Conservation (phyloP, 805 yeast genomes). For the Sungouiozyma intestinalis region DNA sequence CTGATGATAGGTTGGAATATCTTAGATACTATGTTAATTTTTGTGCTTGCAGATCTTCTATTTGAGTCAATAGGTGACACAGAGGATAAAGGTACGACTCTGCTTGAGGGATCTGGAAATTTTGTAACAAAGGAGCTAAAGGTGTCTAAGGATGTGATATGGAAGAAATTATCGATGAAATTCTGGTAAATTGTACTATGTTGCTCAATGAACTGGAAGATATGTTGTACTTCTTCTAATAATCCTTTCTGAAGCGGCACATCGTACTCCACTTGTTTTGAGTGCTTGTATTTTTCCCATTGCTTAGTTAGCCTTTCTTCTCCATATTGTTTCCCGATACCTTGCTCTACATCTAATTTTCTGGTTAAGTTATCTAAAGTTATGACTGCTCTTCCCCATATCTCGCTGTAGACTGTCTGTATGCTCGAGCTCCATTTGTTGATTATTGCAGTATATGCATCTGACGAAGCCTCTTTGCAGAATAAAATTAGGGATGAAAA, state of each 20-base stretch:
- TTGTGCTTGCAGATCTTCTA: slow-evolving; percentile 37
- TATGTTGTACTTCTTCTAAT: slow-evolving; percentile 7
- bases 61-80: slow-evolving; percentile 36
- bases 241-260: slow-evolving; percentile 5
- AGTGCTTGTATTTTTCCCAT: slow-evolving; percentile 12
- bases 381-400: slow-evolving; percentile 9
- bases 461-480: slow-evolving; percentile 45
- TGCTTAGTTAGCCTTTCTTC: slow-evolving; percentile 7
- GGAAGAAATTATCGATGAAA: slow-evolving; percentile 37
- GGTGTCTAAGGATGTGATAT: slow-evolving; percentile 32
- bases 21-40: slow-evolving; percentile 35
- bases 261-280: slow-evolving; percentile 7
- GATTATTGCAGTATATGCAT: slow-evolving; percentile 36
- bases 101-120: slow-evolving; percentile 15
- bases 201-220: slow-evolving; percentile 14
- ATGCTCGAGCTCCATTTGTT: slow-evolving; percentile 32
- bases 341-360: slow-evolving; percentile 3
- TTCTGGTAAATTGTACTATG: slow-evolving; percentile 38
- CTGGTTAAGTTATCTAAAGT: slow-evolving; percentile 4
- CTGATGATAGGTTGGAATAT: slow-evolving; percentile 33
- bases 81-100: slow-evolving; percentile 22
- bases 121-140: slow-evolving; percentile 36
- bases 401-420: slow-evolving; percentile 28
- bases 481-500: slow-evolving; percentile 44
- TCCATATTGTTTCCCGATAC: slow-evolving; percentile 6